A percentile compares a stretch with the other conserved stretches of the same genome.
phyloP scores from a whole-genome alignment of 139 green algal species.

The Chloropicon primus region DNA sequence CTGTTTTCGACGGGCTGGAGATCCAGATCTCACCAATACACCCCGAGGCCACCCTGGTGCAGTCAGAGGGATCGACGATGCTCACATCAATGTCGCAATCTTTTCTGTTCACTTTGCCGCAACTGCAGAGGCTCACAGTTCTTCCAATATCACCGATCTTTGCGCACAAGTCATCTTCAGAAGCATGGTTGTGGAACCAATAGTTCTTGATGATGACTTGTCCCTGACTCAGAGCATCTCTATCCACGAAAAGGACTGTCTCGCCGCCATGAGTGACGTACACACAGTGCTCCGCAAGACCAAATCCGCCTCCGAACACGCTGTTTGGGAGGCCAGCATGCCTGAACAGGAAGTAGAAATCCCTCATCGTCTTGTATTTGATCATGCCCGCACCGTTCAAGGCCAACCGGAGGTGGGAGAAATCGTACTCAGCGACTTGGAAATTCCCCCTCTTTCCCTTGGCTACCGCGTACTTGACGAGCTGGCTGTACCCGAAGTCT shows the following conservation, averaged over 20 bases:
- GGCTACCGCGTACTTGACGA: neutral
- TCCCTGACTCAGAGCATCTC: neutral
- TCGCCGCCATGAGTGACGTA: constrained; percentile 1
- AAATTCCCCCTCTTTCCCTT: neutral
- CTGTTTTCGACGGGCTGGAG: neutral
- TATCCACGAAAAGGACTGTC: constrained; percentile 5
- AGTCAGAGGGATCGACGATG: neutral
- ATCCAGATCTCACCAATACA: constrained; percentile 19
- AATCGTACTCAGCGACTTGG: neutral
- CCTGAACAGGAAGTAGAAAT: constrained; percentile 6
- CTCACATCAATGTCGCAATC: neutral
- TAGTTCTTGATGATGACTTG: neutral
- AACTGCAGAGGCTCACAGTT: neutral
- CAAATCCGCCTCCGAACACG: constrained; percentile 12
- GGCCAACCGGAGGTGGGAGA: neutral
- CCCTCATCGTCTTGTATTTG: neutral
- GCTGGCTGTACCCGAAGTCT: constrained; percentile 17
- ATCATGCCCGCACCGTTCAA: constrained; percentile 12
- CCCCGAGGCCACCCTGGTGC: neutral
- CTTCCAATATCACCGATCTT: neutral
- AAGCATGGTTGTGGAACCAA: too few relatives aligned
- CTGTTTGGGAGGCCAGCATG: constrained; percentile 1
- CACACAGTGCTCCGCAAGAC: constrained; percentile 23
- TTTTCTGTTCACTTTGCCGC: neutral
- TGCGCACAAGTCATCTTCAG: neutral